Percentiles rank a stretch among this genome's conserved stretches.
Evolutionary conservation across 768 basidiomycete species (phyloP).

Genomic region (Russula lepida): DNA sequence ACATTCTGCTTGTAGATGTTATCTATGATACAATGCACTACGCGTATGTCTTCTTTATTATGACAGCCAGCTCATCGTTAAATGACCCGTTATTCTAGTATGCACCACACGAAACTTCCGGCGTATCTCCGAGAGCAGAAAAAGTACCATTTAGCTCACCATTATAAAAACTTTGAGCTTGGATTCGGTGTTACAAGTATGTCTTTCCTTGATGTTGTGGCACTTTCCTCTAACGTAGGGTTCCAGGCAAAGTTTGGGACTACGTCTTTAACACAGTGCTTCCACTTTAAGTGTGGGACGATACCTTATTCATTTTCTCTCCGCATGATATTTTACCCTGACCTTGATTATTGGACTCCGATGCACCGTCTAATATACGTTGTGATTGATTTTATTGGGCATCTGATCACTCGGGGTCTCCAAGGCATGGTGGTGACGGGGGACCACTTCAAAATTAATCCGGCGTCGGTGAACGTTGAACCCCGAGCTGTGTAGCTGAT

Average conservation of each 20-base stretch:
- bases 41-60: constrained; percentile 44
- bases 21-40: constrained; percentile 91
- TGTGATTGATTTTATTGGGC: not conserved
- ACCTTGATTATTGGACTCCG: not conserved
- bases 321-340: constrained; percentile 1
- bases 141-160: constrained; percentile 95
- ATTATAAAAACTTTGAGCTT: constrained; percentile 97
- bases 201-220: constrained; percentile 10
- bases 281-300: constrained; percentile 37
- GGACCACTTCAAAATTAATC: not conserved
- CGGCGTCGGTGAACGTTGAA: too few species aligned
- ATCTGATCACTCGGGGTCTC: not conserved
- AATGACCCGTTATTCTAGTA: constrained; percentile 31
- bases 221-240: constrained; percentile 7
- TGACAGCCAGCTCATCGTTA: not conserved
- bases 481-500: too few species aligned
- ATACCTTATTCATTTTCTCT: not conserved
- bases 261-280: constrained; percentile 80
- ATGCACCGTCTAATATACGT: not conserved
- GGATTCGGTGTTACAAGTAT: constrained; percentile 93
- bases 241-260: constrained; percentile 87
- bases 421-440: not conserved
- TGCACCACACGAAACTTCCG: constrained; percentile 83
- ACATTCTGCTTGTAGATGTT: constrained; percentile 43
- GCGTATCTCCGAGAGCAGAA: constrained; percentile 88